Evolutionary conservation across 2,329 filamentous ascomycete species (phyloP).

Genomic region (Paraconiothyrium brasiliense): DNA sequence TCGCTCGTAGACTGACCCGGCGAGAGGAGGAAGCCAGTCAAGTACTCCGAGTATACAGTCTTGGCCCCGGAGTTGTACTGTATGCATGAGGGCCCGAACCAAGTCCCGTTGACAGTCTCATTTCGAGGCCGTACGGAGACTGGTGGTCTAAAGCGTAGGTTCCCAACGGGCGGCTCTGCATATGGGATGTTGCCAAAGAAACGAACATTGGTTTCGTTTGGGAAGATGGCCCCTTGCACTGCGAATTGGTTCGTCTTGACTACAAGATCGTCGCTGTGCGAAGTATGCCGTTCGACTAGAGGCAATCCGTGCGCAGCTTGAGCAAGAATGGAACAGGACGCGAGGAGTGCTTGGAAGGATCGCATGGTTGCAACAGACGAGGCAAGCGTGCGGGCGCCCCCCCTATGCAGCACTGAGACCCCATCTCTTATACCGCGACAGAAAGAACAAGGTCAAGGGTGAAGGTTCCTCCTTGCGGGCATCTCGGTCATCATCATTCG

Average conservation of each 20-base stretch:
- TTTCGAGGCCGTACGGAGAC: constrained; percentile 24
- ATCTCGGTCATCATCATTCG: background rate
- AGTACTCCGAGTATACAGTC: constrained; percentile 33
- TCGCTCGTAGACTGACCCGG: constrained; percentile 32
- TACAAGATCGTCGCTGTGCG: constrained; percentile 17
- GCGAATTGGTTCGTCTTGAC: constrained; percentile 30
- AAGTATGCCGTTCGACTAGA: constrained; percentile 1
- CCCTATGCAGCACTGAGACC: background rate
- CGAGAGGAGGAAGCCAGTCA: constrained; percentile 31
- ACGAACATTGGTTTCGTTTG: constrained; percentile 33
- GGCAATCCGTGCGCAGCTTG: background rate
- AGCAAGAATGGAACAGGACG: background rate
- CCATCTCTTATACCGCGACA: constrained; percentile 5
- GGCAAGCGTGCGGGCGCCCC: background rate
- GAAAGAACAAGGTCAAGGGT: background rate
- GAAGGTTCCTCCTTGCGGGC: background rate
- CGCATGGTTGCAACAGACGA: background rate
- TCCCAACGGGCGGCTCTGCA: constrained; percentile 29
- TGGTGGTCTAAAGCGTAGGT: constrained; percentile 27
- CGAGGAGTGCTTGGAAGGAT: background rate
- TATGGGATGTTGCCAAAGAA: constrained; percentile 33
- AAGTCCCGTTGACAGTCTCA: constrained; percentile 27
- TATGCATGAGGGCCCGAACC: constrained; percentile 35
- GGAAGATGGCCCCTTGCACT: constrained; percentile 27
- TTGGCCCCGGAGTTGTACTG: constrained; percentile 28